Conservation (phyloP, 2,329 filamentous ascomycete species). For the Penicillium sp. region DNA sequence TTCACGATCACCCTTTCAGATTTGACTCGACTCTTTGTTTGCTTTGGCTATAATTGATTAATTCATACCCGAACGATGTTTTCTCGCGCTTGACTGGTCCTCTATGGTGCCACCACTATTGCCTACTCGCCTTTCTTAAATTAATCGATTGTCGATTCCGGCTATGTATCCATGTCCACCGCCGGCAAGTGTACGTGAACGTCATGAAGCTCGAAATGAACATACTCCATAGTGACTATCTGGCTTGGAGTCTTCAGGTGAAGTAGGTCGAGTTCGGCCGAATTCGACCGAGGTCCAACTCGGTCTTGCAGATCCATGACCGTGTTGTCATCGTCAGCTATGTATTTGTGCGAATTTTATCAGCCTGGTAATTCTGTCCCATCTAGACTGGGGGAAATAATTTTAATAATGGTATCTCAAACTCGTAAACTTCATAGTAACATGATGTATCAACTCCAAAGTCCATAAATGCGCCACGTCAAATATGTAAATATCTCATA, state of each 20-base stretch:
- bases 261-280: too few relatives aligned
- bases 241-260: too few relatives aligned
- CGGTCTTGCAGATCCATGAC: too few relatives aligned
- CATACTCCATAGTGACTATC: too few relatives aligned
- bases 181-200: slow-evolving; percentile 1
- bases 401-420: slow-evolving; percentile 9
- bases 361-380: too few relatives aligned
- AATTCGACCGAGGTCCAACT: too few relatives aligned
- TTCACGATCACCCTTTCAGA: background rate
- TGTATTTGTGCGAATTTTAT: too few relatives aligned
- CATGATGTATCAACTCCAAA: slow-evolving; percentile 5
- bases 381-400: too few relatives aligned
- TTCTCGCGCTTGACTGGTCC: background rate
- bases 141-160: slow-evolving; percentile 1
- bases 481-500: slow-evolving; percentile 20
- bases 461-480: slow-evolving; percentile 6
- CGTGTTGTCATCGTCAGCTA: too few relatives aligned
- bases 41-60: background rate
- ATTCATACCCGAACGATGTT: background rate
- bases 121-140: slow-evolving; percentile 2
- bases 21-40: background rate
- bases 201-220: too few relatives aligned
- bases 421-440: slow-evolving; percentile 9
- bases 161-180: slow-evolving; percentile 2
- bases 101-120: background rate